Percentiles rank a stretch among this genome's conserved stretches.
These are phyloP conservation scores for Cronartium quercuum DNA, from an alignment of 1,284 basidiomycete genomes.

Conservation along the genomic window DNA sequence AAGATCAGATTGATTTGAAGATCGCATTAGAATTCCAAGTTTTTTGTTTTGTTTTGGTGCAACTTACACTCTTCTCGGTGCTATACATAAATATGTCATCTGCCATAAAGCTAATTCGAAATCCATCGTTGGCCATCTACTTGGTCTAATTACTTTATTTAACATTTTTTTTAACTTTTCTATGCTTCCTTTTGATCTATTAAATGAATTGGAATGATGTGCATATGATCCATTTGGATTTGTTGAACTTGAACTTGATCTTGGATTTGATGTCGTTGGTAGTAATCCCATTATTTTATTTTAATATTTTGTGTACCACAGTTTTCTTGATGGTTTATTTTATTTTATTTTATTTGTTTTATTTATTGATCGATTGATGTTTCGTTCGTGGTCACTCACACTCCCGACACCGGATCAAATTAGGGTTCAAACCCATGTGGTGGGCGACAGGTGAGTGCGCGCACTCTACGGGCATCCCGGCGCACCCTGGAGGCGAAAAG, in stretches of 20 bases:
- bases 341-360: too few relatives aligned
- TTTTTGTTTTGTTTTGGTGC: constrained; percentile 5
- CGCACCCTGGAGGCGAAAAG: too few relatives aligned
- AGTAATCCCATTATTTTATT: too few relatives aligned
- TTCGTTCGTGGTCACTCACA: too few relatives aligned
- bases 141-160: constrained; percentile 14
- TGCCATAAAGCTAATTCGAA: constrained; percentile 93
- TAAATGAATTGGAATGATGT: neutral
- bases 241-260: neutral
- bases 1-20: constrained; percentile 45
- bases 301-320: too few relatives aligned
- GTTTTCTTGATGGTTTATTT: too few relatives aligned
- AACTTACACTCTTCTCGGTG: constrained; percentile 80
- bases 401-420: too few relatives aligned
- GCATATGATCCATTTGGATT: neutral
- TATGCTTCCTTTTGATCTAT: neutral
- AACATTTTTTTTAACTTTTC: constrained; percentile 13
- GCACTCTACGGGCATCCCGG: too few relatives aligned
- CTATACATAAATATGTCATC: constrained; percentile 79
- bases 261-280: too few relatives aligned
- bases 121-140: constrained; percentile 54
- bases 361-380: too few relatives aligned
- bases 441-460: too few relatives aligned
- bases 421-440: too few relatives aligned
- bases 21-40: neutral